Conservation (phyloP, 768 basidiomycete genomes). For the Trametes sanguinea region DNA sequence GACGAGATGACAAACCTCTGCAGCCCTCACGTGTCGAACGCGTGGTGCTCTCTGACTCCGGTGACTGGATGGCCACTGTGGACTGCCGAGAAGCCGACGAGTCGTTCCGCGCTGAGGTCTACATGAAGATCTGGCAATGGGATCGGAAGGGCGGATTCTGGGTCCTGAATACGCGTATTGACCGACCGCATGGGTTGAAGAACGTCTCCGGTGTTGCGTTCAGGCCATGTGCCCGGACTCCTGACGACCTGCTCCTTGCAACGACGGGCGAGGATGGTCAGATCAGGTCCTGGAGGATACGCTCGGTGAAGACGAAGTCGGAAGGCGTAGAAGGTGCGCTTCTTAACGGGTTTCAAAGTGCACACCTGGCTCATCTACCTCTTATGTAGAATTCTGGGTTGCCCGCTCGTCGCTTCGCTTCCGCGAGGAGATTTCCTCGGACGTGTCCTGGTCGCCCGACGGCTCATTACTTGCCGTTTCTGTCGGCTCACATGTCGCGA, state of each 20-base stretch:
- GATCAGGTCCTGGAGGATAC: conserved; percentile 82
- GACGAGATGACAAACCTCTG: conserved; percentile 73
- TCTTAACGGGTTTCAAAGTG: background rate
- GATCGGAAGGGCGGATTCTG: conserved; percentile 60
- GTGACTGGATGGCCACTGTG: conserved; percentile 90
- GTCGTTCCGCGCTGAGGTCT: conserved; percentile 64
- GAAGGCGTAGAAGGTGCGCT: conserved; percentile 54
- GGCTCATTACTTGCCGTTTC: conserved; percentile 81
- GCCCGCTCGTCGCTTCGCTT: conserved; percentile 71
- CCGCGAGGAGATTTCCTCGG: conserved; percentile 64
- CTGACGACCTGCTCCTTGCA: conserved; percentile 50
- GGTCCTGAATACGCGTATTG: conserved; percentile 86
- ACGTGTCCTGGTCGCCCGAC: conserved; percentile 81
- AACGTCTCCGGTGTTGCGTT: conserved; percentile 70
- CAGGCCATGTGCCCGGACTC: conserved; percentile 46
- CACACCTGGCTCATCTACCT: background rate
- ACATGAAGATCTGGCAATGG: conserved; percentile 93
- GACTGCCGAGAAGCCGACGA: conserved; percentile 74
- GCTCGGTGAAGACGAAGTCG: conserved; percentile 45
- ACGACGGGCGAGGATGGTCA: conserved; percentile 75
- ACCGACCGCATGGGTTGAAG: conserved; percentile 76
- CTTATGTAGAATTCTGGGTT: conserved; percentile 70
- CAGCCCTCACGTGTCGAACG: conserved; percentile 77
- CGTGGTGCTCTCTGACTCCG: conserved; percentile 63
- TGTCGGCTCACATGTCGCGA: conserved; percentile 61